Conservation (phyloP, 2,329 filamentous ascomycete species). For the Fusarium mundagurra region DNA sequence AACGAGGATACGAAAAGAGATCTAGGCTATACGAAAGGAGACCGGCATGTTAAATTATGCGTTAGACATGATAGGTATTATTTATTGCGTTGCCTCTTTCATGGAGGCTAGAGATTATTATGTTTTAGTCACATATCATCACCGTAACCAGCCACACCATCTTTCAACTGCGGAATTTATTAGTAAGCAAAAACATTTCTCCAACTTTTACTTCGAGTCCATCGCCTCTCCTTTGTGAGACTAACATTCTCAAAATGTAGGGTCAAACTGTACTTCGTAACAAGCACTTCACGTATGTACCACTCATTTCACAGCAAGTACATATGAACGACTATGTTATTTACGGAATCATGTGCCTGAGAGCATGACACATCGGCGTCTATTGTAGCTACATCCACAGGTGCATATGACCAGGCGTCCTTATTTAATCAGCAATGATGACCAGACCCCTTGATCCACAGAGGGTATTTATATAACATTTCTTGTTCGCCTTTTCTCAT, state of each 20-base stretch:
- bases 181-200: neutral
- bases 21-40: constrained; percentile 26
- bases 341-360: neutral
- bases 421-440: neutral
- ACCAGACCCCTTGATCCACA: neutral
- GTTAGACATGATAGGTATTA: constrained; percentile 11
- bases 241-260: neutral
- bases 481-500: neutral
- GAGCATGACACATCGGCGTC: neutral
- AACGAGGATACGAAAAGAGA: constrained; percentile 14
- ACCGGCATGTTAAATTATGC: constrained; percentile 21
- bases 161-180: neutral
- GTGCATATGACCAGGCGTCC: neutral
- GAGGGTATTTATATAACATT: neutral
- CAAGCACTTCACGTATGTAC: neutral
- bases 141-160: neutral
- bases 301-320: neutral
- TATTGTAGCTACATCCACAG: neutral
- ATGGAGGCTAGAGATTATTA: neutral
- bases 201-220: neutral
- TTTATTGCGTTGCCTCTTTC: neutral
- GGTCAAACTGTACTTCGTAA: neutral
- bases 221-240: neutral
- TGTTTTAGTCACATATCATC: neutral
- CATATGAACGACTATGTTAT: neutral